These are phyloP conservation scores for Globisporangium viniferum DNA, from an alignment of 352 stramenopile genomes.

Conservation along the genomic window DNA sequence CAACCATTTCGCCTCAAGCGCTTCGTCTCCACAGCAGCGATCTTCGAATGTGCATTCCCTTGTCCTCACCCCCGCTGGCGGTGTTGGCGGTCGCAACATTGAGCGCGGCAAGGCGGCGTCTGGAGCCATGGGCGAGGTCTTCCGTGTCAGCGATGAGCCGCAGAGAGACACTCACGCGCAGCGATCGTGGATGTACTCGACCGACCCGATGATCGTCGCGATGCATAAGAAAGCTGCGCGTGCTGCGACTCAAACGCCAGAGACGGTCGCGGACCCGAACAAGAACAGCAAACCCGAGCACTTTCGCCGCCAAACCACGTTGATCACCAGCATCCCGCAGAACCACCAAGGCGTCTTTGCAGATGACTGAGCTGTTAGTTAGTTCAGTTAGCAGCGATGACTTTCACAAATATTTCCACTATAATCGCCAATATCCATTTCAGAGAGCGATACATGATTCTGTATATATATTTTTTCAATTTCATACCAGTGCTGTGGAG, in stretches of 20 bases:
- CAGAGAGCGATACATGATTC: conserved; percentile 8
- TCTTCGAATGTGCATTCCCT: conserved; percentile 19
- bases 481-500: conserved; percentile 8
- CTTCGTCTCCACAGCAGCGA: conserved; percentile 2
- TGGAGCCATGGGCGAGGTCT: conserved; percentile 63
- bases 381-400: neutral
- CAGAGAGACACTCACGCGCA: conserved; percentile 70
- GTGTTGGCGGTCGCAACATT: conserved; percentile 32
- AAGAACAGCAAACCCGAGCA: conserved; percentile 15
- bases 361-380: conserved; percentile 35
- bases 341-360: conserved; percentile 62
- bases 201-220: conserved; percentile 56
- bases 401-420: neutral
- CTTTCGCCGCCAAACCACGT: conserved; percentile 45
- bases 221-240: conserved; percentile 34
- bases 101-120: conserved; percentile 66
- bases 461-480: conserved; percentile 4
- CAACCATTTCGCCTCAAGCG: conserved; percentile 33
- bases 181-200: conserved; percentile 75
- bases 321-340: conserved; percentile 53
- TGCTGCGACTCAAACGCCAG: conserved; percentile 8
- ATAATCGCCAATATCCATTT: neutral
- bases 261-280: conserved; percentile 10
- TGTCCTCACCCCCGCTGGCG: conserved; percentile 43
- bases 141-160: conserved; percentile 48